Base-by-base conservation (phyloP, 257 asterid genomes). In the Leptodermis oblonga region DNA sequence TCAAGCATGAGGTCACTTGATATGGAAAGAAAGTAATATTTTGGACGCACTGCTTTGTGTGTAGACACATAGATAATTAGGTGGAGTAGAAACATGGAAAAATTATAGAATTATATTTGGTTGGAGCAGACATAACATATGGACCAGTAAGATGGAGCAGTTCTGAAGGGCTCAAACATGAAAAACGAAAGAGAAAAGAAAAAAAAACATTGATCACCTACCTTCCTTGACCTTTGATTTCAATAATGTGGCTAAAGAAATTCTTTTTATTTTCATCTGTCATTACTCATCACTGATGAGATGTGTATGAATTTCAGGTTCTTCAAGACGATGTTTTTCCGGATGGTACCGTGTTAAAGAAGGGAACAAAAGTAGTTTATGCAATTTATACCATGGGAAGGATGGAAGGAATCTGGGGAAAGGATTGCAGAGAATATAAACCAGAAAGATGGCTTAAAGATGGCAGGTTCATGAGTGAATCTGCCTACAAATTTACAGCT, bases 361-460 rank as follows among this genome's bases (percentile, higher is more conserved):
- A 88, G 83, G 97, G 99, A 39, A 90, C 96, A 36, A 93, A 93
- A 78, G 94, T 93, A 13, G 88, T 90, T 55, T 93, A 93, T 49
- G 90, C 99, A 62, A 90, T 90, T 77, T 93, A 90, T 46, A 75
- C 95, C 18, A 93, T 93, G 99, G 99, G 97, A 1, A 78, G 99
- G 73, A 88, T 83, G 95, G 97, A 93, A 74, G 80, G 74, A 13
- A 82, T 93, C 48, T 93, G 99, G 99, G 99, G 99, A 13, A 77
- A 82, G 46, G 97, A 93, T 74, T 90, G 94, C 82, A 68, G 80
- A 69, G 92, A 90, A 20, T 93, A 82, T 81, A 90, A 79, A 54
- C 99, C 99, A 36, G 99, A 93, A 64, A 69, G 99, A 54, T 93
- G 99, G 99, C 69, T 93, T 22, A 83, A 87, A n/a, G 94, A 88